Evolutionary conservation across 371 early-diverging fungal genomes (phyloP), one percentile per base, ranked within the genome.

Genomic region (Nosema muscidifuracis): DNA sequence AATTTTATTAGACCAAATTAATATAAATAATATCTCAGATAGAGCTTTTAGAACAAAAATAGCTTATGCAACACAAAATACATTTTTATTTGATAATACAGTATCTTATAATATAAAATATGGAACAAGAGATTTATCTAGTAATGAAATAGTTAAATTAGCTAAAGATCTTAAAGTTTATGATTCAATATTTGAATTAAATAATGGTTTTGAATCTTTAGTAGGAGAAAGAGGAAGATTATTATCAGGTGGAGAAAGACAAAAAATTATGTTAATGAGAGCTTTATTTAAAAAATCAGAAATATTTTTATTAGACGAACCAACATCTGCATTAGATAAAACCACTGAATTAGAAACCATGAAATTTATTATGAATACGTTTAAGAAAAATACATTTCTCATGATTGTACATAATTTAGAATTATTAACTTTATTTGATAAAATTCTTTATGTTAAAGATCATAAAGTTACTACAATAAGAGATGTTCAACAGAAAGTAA

Each of bases 291-390:
- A 87, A 73, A 85, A 87, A 62, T 85, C 88, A 12, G 71, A 86
- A 7, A 82, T 91, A 10, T 82, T 92, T 56, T 79, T 92, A 4
- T 76, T 94, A 74, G 95, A 94, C 79, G 95, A 94, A 84, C 90
- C 92, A 0, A 91, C 91, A 0, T 88, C 93, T 13, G 86, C 85
- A 2, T 86, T 91, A 30, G 91, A 92, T 67, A 81, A 86, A 33
- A 78, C 81, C 24, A 87, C 89, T 2, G 83, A 80, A 65, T 24
- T 38, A 30, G 38, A 64, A 34, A 56, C 75, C n/a, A 51, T 77
- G 13, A 43, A 43, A 13, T 42, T 10, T 16, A 72, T 80, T 22
- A 16, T 67, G 6, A 61, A 64, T 22, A 30, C 7, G 15, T 38
- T 31, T 13, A 16, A 53, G 24, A 30, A 63, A 9, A 44, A 72